Evolutionary conservation across 257 asterid genomes (phyloP), one percentile per base, ranked within the genome.

Genomic region (Capsicum chinense): DNA sequence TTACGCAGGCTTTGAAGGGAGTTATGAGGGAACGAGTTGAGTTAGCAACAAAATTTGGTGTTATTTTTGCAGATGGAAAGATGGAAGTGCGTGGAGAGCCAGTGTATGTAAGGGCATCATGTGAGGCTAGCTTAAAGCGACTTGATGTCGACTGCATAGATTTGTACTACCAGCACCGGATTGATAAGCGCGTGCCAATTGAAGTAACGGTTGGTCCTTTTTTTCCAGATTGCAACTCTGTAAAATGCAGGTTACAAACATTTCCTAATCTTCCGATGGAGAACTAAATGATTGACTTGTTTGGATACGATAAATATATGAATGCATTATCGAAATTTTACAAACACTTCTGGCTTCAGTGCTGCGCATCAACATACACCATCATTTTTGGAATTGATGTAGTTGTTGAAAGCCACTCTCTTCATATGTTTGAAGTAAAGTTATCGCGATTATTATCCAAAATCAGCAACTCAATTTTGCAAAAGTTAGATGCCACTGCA

Each of bases 121-220:
- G 91, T 4, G 91, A 89, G 81, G 91, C 64, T 54, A 89, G 93
- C 69, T 82, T 91, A 89, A 89, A 87, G 84, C 79, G 93, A 15
- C 92, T 91, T 33, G 86, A 59, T n/a, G 48, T 85, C 59, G 82
- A 89, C 56, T 89, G 87, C 83, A 88, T 89, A 37, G 92, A 91
- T 81, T 89, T 89, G 16, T 89, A 89, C 86, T 91, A 86, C 39
- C 89, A 83, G 8, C 90, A 86, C 48, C 89, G 92, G 1, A 83
- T 88, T 50, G 92, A 91, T 74, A 85, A 83, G 0, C 78, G 74
- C 0, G 48, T 91, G 42, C 93, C 93, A 3, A 87, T 89, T 33
- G 92, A 91, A 91, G 80, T 89, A 80, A 91, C 92, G 80, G 92
- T 91, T 58, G 6, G 88, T 58, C 47, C 74, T 81, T 17, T 42